These are phyloP conservation scores for Aphanomyces euteiches DNA, from an alignment of 352 stramenopile species.

Conservation along the genomic window DNA sequence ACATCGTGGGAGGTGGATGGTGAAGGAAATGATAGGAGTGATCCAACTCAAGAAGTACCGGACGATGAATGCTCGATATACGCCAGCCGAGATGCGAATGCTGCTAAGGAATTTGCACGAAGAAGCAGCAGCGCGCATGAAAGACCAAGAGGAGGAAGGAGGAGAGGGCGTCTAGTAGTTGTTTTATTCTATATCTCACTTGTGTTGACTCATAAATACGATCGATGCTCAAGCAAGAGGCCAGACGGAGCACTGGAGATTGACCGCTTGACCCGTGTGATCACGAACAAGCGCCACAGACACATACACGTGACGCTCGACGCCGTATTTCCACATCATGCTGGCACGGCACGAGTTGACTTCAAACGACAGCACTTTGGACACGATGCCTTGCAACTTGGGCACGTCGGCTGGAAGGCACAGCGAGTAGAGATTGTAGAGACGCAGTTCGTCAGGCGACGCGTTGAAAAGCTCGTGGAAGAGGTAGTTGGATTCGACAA, in stretches of 20 bases:
- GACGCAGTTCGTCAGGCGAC: constrained; percentile 70
- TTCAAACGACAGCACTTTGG: constrained; percentile 71
- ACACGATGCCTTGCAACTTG: constrained; percentile 80
- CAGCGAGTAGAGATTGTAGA: constrained; percentile 79
- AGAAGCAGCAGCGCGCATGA: background rate
- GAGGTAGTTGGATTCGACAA: constrained; percentile 70
- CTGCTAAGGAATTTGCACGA: constrained; percentile 40
- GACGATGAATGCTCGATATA: constrained; percentile 91
- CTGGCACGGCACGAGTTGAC: constrained; percentile 76
- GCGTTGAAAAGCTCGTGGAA: constrained; percentile 78
- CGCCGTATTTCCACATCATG: constrained; percentile 75
- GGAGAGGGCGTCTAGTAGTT: too few relatives aligned
- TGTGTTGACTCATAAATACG: constrained; percentile 5
- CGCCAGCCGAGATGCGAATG: constrained; percentile 65
- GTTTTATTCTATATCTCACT: background rate
- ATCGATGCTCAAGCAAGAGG: constrained; percentile 51
- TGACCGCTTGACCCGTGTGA: constrained; percentile 62
- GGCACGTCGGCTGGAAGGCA: constrained; percentile 65
- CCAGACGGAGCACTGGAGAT: constrained; percentile 74
- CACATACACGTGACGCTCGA: constrained; percentile 75
- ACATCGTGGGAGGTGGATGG: constrained; percentile 88
- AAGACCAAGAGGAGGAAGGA: too few relatives aligned
- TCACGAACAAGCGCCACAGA: constrained; percentile 83
- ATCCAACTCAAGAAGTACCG: constrained; percentile 98
- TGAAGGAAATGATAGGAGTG: constrained; percentile 94